A percentile compares a stretch with the other conserved stretches of the same genome.
phyloP scores from a whole-genome alignment of 2,329 filamentous ascomycete genomes.

The Venturia carpophila region DNA sequence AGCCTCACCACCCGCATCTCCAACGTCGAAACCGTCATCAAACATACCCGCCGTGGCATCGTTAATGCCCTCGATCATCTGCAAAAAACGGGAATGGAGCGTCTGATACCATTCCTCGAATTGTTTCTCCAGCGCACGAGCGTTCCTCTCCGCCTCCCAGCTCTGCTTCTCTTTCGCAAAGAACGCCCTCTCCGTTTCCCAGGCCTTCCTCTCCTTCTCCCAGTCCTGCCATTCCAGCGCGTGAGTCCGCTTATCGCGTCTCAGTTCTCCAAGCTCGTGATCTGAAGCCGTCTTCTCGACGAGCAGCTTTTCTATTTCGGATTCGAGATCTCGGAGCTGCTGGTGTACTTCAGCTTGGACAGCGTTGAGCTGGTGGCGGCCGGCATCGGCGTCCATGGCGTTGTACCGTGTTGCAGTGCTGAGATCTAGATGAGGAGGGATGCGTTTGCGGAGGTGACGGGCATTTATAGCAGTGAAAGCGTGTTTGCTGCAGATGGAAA shows the following conservation, averaged over 20 bases:
- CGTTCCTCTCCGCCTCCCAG: neutral
- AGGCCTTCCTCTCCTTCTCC: neutral
- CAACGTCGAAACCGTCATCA: neutral
- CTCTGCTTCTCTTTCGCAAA: neutral
- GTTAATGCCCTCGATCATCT: neutral
- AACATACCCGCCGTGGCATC: neutral
- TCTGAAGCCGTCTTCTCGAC: neutral
- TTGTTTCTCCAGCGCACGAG: neutral
- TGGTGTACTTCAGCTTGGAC: too few species aligned
- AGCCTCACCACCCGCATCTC: neutral
- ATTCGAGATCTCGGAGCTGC: neutral
- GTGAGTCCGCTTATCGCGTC: neutral
- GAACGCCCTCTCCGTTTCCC: neutral
- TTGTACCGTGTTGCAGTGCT: neutral
- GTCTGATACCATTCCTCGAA: neutral
- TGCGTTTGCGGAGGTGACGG: neutral
- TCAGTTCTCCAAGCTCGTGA: neutral
- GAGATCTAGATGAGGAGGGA: neutral
- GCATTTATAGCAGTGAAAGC: neutral
- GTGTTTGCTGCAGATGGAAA: neutral
- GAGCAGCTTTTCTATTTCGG: neutral
- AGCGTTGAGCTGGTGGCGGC: too few species aligned
- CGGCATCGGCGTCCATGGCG: neutral
- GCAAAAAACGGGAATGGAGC: neutral
- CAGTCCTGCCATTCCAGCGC: neutral